These are phyloP conservation scores for Amanita jacksonii DNA, from an alignment of 768 basidiomycete genomes.

Conservation along the genomic window DNA sequence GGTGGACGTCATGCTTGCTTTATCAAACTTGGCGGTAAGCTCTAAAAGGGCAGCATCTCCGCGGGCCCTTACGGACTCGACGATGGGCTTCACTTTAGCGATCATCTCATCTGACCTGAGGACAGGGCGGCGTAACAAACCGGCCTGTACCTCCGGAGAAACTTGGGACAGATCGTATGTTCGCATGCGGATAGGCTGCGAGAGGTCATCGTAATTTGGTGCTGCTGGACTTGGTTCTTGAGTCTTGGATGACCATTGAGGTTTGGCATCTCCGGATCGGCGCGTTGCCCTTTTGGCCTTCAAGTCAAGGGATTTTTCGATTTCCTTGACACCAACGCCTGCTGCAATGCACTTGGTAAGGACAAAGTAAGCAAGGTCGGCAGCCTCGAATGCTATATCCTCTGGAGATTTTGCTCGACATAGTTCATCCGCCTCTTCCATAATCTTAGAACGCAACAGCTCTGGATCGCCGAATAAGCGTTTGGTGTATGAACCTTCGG, in stretches of 20 bases:
- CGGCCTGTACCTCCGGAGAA: slow-evolving; percentile 43
- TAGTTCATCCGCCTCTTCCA: slow-evolving; percentile 98
- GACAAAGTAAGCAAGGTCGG: slow-evolving; percentile 90
- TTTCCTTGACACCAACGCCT: slow-evolving; percentile 75
- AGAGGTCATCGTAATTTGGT: slow-evolving; percentile 8
- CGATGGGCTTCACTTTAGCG: slow-evolving; percentile 87
- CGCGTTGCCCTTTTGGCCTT: slow-evolving; percentile 85
- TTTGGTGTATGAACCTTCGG: slow-evolving; percentile 87
- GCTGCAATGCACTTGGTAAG: slow-evolving; percentile 75
- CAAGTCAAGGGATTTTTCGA: slow-evolving; percentile 73
- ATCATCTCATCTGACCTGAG: slow-evolving; percentile 87
- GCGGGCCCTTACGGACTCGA: slow-evolving; percentile 70
- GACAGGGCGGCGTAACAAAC: slow-evolving; percentile 81
- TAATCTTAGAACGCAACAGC: slow-evolving; percentile 87
- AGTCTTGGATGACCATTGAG: slow-evolving; percentile 46
- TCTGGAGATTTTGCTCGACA: slow-evolving; percentile 69
- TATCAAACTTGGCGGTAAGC: slow-evolving; percentile 91
- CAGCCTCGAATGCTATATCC: slow-evolving; percentile 90
- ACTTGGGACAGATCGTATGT: slow-evolving; percentile 48
- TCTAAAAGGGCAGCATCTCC: slow-evolving; percentile 85
- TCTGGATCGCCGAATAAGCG: slow-evolving; percentile 74
- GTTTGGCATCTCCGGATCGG: slow-evolving; percentile 87
- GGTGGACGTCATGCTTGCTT: slow-evolving; percentile 58
- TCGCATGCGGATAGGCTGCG: slow-evolving; percentile 64
- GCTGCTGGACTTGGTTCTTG: slow-evolving; percentile 15